Evolutionary conservation across 306 rosid species (phyloP).

Genomic region (Abrus precatorius): DNA sequence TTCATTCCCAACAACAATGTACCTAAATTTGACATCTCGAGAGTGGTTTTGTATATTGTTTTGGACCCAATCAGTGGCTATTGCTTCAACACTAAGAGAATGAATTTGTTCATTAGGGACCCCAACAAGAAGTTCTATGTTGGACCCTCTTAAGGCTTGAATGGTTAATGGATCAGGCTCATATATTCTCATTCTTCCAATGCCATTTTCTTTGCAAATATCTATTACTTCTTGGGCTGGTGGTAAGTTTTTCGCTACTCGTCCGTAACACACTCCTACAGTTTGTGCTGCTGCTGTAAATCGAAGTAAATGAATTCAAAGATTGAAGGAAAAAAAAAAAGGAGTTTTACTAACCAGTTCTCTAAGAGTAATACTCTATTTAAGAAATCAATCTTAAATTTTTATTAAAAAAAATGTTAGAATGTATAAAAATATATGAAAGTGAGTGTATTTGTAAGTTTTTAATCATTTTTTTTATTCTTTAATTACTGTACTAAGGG

Average conservation of each 20-base stretch:
- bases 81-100: conserved; percentile 34
- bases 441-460: no score
- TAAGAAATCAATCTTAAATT: no score
- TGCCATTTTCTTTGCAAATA: conserved; percentile 50
- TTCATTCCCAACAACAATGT: conserved; percentile 69
- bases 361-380: no score
- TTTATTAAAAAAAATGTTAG: no score
- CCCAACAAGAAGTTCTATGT: conserved; percentile 60
- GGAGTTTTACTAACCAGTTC: no score
- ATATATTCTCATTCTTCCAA: conserved; percentile 57
- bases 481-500: no score
- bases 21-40: conserved; percentile 52
- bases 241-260: conserved; percentile 47
- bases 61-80: conserved; percentile 57
- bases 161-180: conserved; percentile 30
- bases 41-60: conserved; percentile 39
- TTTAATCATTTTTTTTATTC: no score
- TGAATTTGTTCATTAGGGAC: conserved; percentile 40
- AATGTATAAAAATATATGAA: no score
- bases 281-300: conserved; percentile 41
- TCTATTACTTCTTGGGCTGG: conserved; percentile 45
- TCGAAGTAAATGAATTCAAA: neutral
- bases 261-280: conserved; percentile 59
- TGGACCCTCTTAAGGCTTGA: conserved; percentile 60
- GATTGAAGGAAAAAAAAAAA: no score